Base-by-base conservation (phyloP, 768 basidiomycete species). In the Tremella fuciformis region DNA sequence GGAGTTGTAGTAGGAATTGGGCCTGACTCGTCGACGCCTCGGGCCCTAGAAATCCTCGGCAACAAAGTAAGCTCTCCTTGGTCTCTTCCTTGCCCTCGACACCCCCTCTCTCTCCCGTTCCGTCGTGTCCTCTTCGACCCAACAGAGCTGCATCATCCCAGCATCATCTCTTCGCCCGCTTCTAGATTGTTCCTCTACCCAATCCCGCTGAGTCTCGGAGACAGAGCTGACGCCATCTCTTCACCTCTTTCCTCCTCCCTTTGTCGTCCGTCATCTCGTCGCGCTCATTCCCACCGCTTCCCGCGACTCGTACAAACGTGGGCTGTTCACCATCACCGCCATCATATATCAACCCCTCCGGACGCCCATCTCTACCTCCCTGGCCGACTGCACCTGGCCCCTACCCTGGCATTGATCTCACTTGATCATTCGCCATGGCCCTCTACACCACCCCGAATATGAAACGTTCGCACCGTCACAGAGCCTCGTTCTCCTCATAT, bases 401-500 rank as follows among this genome's bases (percentile, higher is more conserved):
- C 11, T 11, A 34, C 29, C 29, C 29, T 34, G 29, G 29, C n/a
- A 46, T 15, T 22, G 22, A 46, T 46, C 42, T 4, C 22, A 18
- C n/a, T 46, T 15, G 42, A 58, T 34, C 38, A 52, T 49, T 8
- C 50, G 39, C 13, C 40, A 34, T 49, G 52, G 54, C 38, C 47
- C 26, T 34, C 29, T 34, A 6, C 29, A 6, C 29, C 29, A 34
- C 49, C 18, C 49, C 49, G 21, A 22, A n/a, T 16, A 50, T 50
- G 49, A 22, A 50, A 50, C 15, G 49, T 21, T n/a, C 49, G 6
- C 18, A 24, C 16, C 25, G n/a, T n/a, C 49, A 22, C 25, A 21
- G 42, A n/a, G 57, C 38, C 25, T 29, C 34, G 44, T 53, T 70
- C 53, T 63, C 66, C 59, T 66, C 60, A 57, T 53, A 51, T 24